These are phyloP conservation scores for Magnolia officinalis DNA, from an alignment of 164 flowering plant species.

Conservation along the genomic window DNA sequence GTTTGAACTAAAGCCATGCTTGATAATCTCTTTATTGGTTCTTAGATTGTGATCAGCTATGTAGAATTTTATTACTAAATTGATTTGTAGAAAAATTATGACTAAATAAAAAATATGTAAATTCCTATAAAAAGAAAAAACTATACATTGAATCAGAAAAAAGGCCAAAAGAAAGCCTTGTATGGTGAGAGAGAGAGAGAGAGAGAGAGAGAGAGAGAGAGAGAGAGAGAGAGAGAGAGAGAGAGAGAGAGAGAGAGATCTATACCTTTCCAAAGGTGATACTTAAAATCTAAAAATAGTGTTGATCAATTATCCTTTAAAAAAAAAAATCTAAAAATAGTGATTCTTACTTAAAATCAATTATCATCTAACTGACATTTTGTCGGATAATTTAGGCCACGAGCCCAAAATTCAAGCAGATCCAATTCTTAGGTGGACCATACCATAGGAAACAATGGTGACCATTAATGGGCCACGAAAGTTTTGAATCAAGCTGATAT, in stretches of 20 bases:
- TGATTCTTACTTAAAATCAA: background rate
- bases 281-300: background rate
- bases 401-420: no score
- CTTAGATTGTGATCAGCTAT: background rate
- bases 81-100: background rate
- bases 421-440: no score
- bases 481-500: no score
- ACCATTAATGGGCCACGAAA: no score
- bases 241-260: background rate
- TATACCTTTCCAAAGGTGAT: background rate
- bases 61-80: background rate
- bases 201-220: background rate
- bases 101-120: no score
- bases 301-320: background rate
- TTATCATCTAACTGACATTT: background rate
- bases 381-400: no score
- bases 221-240: background rate
- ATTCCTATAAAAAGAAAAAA: no score
- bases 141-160: background rate
- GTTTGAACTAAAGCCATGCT: background rate
- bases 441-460: no score
- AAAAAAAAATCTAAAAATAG: no score
- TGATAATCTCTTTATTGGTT: background rate
- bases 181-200: background rate
- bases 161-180: background rate